phyloP scores from a whole-genome alignment of 345 rosid genomes.

The Melaleuca alternifolia region DNA sequence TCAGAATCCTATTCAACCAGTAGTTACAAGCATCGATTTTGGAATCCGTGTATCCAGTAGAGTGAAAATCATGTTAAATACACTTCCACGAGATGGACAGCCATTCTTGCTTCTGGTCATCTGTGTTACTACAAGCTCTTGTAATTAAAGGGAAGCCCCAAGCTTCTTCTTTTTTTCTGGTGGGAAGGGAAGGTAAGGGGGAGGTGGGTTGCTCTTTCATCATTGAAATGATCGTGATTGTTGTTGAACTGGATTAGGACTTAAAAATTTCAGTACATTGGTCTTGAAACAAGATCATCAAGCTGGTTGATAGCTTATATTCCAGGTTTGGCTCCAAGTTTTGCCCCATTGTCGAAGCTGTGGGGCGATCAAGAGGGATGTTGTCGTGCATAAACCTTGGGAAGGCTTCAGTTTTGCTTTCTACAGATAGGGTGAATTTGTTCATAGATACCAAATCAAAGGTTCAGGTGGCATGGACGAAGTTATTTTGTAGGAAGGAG shows the following conservation, averaged over 20 bases:
- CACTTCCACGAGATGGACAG: neutral
- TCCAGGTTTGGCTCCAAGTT: neutral
- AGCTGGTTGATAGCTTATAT: neutral
- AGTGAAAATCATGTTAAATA: neutral
- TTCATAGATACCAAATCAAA: neutral
- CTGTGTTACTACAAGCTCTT: neutral
- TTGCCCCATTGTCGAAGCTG: neutral
- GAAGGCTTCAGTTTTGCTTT: neutral
- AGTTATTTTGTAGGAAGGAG: neutral
- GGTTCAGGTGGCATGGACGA: neutral
- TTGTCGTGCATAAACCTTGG: neutral
- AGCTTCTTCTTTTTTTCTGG: too few species aligned
- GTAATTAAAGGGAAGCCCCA: neutral
- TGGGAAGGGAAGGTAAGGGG: too few species aligned
- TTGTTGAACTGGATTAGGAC: too few species aligned
- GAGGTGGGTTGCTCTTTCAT: too few species aligned
- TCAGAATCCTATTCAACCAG: neutral
- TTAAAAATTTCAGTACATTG: too few species aligned
- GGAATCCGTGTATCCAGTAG: too few species aligned
- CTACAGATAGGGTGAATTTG: neutral
- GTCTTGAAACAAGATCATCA: neutral
- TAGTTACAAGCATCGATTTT: neutral
- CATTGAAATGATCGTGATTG: too few species aligned
- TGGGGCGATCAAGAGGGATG: neutral
- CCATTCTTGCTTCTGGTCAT: neutral